Base-by-base conservation (phyloP, 2,329 filamentous ascomycete genomes). In the Celoporthe dispersa region DNA sequence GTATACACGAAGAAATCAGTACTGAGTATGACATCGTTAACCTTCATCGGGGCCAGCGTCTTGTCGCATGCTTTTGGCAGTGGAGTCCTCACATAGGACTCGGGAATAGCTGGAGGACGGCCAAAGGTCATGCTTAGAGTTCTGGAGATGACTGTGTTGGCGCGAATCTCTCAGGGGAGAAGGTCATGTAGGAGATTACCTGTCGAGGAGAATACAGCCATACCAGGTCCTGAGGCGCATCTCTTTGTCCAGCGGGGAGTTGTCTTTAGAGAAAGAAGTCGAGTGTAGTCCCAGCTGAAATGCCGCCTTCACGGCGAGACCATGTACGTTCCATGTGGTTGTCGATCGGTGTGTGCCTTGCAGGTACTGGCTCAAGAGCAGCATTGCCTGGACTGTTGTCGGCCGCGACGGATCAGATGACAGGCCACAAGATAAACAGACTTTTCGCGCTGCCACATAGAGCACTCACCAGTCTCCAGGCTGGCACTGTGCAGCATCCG, bases 311-410 rank as follows among this genome's bases (percentile, higher is more conserved):
- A 87, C 81, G 0, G 85, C 82, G 0, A 88, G 78, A 0, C 86
- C 86, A 71, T 88, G 86, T 0, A 84, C 79, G 0, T 80, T 84
- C 85, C 86, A 88, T 1, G 86, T 83, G 67, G 87, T 82, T 2
- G 86, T 79, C 0, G 85, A 86, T 28, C 82, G 82, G 51, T 86
- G 83, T 0, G 85, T 87, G 1, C 86, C 85, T 73, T 88, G 85
- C 0, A 87, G 78, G 69, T 87, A 88, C 63, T 85, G 84, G 5
- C 81, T 81, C 72, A 83, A 80, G 0, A 88, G 70, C 0, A 88
- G 77, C 9, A 87, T 78, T 57, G 81, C 82, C 74, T 87, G 84
- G 0, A 87, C 85, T 67, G 22, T 81, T 67, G 19, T 16, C 11
- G 39, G 51, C 14, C 22, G 55, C 14, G 5, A 19, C 19, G 0